Percentiles rank a stretch among this genome's conserved stretches.
Evolutionary conservation across 305 asterid genomes (phyloP).

Genomic region (Striga hermonthica): DNA sequence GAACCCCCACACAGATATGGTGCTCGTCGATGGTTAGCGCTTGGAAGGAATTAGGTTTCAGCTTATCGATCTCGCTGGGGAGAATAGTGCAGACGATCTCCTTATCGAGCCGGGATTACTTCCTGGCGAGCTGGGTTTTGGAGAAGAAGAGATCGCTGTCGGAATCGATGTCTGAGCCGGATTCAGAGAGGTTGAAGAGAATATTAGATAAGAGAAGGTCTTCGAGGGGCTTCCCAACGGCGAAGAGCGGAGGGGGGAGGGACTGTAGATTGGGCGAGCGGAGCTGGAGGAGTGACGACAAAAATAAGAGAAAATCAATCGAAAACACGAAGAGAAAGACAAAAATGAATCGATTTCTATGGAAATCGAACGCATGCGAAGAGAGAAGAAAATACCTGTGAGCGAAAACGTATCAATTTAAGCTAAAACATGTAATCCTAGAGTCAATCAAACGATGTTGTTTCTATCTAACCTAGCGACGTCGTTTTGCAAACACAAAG

Average conservation of each 20-base stretch:
- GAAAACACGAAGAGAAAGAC: no score
- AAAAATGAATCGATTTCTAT: no score
- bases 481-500: no score
- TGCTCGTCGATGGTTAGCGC: constrained; percentile 79
- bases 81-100: no score
- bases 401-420: no score
- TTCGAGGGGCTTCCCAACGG: constrained; percentile 59
- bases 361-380: no score
- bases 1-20: constrained; percentile 87
- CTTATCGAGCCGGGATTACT: constrained; percentile 76
- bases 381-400: no score
- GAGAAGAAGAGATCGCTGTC: constrained; percentile 40
- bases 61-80: constrained; percentile 51
- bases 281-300: constrained; percentile 74
- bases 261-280: constrained; percentile 37
- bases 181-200: constrained; percentile 57
- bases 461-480: no score
- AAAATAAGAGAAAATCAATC: constrained; percentile 74
- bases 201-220: constrained; percentile 66
- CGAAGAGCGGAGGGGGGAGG: constrained; percentile 43
- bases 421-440: no score
- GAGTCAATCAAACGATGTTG: no score
- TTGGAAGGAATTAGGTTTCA: constrained; percentile 90
- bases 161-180: constrained; percentile 41
- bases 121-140: constrained; percentile 67